Base-by-base conservation (phyloP, 2,329 filamentous ascomycete genomes). In the Daldinia eschscholtzii region DNA sequence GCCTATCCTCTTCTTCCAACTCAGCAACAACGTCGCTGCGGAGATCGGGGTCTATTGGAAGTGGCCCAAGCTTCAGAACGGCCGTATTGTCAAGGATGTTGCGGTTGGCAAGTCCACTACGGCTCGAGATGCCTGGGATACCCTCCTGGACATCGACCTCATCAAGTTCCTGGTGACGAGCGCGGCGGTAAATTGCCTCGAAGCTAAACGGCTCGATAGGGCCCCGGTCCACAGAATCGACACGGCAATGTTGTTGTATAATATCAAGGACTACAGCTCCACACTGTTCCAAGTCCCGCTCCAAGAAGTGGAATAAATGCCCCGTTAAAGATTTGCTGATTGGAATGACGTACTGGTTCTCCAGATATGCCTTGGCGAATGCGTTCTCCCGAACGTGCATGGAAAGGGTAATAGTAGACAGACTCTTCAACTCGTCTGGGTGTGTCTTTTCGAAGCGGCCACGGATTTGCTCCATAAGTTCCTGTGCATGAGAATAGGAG, bases 281-380 rank as follows among this genome's bases (percentile, higher is more conserved):
- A 10, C 94, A 94, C 59, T 92, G 88, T 57, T 93, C 92, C 13
- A 91, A 88, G 70, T 97, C 94, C n/a, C 90, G 89, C 79, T 98
- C 94, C 0, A 99, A 84, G 74, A 95, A 97, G 74, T 94, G 92
- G 76, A 97, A 91, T 7, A 98, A 86, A 67, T 92, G 92, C 64
- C 90, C 91, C 65, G 92, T 94, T 0, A 94, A 91, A 73, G 94
- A 91, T 64, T 91, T 91, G 75, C 94, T 98, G n/a, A 99, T 83
- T 0, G 93, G 93, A 39, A 99, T 86, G 12, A 93, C 89, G 78
- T 98, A 99, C 79, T 93, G 96, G 83, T 94, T 95, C 63, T 90
- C 88, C 44, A 89, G 88, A 79, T 98, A 99, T 2, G 96, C 83
- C 78, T 92, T 93, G 6, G 92, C 91, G n/a, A 91, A 87, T 1